Base-by-base conservation (phyloP, 139 green algal genomes). In the Chlorella ohadii region DNA sequence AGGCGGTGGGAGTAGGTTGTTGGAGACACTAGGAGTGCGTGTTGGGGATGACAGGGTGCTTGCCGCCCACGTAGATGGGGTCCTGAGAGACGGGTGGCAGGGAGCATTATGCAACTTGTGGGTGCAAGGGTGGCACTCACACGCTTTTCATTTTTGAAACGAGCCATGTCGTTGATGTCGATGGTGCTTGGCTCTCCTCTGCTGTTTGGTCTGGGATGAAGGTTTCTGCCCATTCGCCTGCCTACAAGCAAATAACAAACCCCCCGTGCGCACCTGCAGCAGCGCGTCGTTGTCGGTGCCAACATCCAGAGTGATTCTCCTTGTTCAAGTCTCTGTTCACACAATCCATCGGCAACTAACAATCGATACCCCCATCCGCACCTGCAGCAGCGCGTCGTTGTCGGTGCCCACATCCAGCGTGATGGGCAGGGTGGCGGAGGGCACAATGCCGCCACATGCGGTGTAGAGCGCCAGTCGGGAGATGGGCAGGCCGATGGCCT, bases 401-500 rank as follows among this genome's bases (percentile, higher is more conserved):
- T 96, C 91, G 1, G 91, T 95, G 59, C 92, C 92, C 28, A 84
- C 84, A 71, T 97, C 94, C 9, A 97, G 88, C 75, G 87, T 87
- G 72, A 96, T 88, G 15, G 95, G 95, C 88, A 98, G 88, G 87
- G 90, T 95, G 72, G 92, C 85, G 7, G 91, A 90, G 12, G 95
- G 95, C 25, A 93, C 79, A 22, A 98, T 85, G 67, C 95, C 95
- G 3, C 91, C 95, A 59, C 91, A 94, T 9, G 94, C 94, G 0
- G 92, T 97, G 88, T 96, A 96, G 34, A 94, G 87, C 27, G 91
- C 90, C 56, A 95, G 79, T 67, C 94, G 93, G 80, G 76, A 88
- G 41, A 96, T 91, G 56, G 90, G 86, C 15, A 91, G 84, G 31
- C 91, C 93, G 2, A 95, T 92, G 31, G 92, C 92, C 83, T 90